Percentiles rank a stretch among this genome's conserved stretches.
Conservation (phyloP, 1,284 basidiomycete species). For the Psilocybe mexicana region DNA sequence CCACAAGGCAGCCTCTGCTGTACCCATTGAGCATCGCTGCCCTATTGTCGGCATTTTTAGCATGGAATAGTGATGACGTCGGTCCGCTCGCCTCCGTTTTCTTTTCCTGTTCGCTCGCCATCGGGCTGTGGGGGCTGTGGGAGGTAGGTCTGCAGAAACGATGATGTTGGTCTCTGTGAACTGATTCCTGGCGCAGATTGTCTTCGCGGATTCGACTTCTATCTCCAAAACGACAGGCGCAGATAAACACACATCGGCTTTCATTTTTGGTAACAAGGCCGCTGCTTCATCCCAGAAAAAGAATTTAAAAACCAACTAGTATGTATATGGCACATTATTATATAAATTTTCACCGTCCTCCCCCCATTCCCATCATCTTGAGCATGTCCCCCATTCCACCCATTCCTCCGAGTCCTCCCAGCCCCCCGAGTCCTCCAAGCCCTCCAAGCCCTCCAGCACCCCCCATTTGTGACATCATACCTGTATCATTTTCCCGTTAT, state of each 20-base stretch:
- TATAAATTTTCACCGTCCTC: constrained; percentile 30
- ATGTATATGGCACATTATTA: constrained; percentile 5
- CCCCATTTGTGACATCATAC: constrained; percentile 89
- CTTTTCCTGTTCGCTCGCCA: constrained; percentile 47
- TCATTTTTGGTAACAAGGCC: constrained; percentile 74
- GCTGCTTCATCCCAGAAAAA: constrained; percentile 74
- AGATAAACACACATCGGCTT: constrained; percentile 76
- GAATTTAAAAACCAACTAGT: constrained; percentile 42
- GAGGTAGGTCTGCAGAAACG: constrained; percentile 45
- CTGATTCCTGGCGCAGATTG: constrained; percentile 41
- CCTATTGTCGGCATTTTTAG: constrained; percentile 56
- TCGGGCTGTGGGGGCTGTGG: constrained; percentile 73
- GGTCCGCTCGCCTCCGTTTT: constrained; percentile 57
- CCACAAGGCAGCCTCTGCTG: constrained; percentile 59
- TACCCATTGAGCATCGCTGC: constrained; percentile 54
- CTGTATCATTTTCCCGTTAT: constrained; percentile 27
- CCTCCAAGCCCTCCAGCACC: constrained; percentile 45
- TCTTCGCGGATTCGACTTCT: constrained; percentile 58
- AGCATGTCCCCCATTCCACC: constrained; percentile 72
- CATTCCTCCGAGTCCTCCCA: constrained; percentile 56
- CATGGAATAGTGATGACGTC: constrained; percentile 62
- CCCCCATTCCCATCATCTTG: constrained; percentile 85
- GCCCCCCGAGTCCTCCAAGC: constrained; percentile 58
- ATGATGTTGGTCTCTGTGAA: neutral
- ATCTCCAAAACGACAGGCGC: constrained; percentile 74